Evolutionary conservation across 371 early-diverging fungal genomes (phyloP).

Genomic region (Mortierella sp.): DNA sequence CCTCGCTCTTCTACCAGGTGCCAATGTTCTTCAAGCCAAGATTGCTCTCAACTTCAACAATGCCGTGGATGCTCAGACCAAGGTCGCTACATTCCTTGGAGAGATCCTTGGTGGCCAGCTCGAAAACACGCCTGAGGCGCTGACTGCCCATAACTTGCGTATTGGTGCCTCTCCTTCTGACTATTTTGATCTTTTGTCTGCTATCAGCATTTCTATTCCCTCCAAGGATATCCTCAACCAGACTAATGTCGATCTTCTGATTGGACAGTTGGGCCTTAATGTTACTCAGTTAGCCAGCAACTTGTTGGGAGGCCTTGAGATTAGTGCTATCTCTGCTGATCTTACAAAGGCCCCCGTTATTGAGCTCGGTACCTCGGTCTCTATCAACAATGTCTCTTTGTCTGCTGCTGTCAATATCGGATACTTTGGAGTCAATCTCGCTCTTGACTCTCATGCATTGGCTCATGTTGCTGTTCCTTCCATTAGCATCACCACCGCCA

Average conservation of each 20-base stretch:
- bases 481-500: slow-evolving; percentile 45
- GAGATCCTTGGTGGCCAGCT: slow-evolving; percentile 45
- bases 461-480: slow-evolving; percentile 52
- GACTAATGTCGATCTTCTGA: slow-evolving; percentile 39
- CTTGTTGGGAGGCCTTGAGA: slow-evolving; percentile 36
- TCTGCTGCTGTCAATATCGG: slow-evolving; percentile 54
- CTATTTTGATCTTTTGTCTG: slow-evolving; percentile 52
- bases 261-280: slow-evolving; percentile 32
- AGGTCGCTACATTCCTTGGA: slow-evolving; percentile 44
- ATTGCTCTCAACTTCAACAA: slow-evolving; percentile 51
- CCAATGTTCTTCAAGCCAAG: slow-evolving; percentile 42
- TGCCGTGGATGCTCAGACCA: slow-evolving; percentile 31
- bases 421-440: slow-evolving; percentile 53
- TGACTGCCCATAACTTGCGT: slow-evolving; percentile 49
- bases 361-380: slow-evolving; percentile 41
- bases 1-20: slow-evolving; percentile 34
- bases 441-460: slow-evolving; percentile 35
- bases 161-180: slow-evolving; percentile 52
- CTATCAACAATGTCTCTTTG: slow-evolving; percentile 40
- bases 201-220: slow-evolving; percentile 41
- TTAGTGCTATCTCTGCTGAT: slow-evolving; percentile 42
- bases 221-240: slow-evolving; percentile 44
- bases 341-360: slow-evolving; percentile 51
- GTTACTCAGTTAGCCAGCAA: slow-evolving; percentile 16
- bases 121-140: slow-evolving; percentile 44